phyloP scores from a whole-genome alignment of 2,329 filamentous ascomycete species.

The Pseudogymnoascus sp. region DNA sequence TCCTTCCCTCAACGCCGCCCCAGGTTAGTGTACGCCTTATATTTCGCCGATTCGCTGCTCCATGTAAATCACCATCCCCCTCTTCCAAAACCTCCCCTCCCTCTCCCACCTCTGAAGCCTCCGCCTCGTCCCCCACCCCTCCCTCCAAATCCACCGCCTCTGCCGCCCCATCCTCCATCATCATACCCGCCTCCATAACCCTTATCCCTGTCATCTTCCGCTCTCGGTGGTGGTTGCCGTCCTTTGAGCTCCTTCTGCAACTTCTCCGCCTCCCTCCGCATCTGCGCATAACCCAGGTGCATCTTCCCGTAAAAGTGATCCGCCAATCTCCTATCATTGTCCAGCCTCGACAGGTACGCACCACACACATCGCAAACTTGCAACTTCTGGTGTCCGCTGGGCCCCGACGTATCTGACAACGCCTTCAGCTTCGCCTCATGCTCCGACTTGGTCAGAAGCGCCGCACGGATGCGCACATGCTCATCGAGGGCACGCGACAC shows the following conservation, averaged over 20 bases:
- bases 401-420: constrained; percentile 83
- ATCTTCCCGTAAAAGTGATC: constrained; percentile 99
- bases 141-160: constrained; percentile 27
- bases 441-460: constrained; percentile 72
- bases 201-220: constrained; percentile 37
- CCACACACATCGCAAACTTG: constrained; percentile 98
- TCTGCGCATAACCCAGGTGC: constrained; percentile 96
- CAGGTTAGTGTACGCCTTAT: not conserved
- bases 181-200: constrained; percentile 48
- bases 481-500: constrained; percentile 80
- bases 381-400: constrained; percentile 91
- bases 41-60: constrained; percentile 4
- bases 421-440: constrained; percentile 83
- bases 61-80: constrained; percentile 15
- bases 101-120: constrained; percentile 18
- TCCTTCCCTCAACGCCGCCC: not conserved
- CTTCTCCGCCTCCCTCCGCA: constrained; percentile 87
- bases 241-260: constrained; percentile 81
- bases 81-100: constrained; percentile 17
- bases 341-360: constrained; percentile 82
- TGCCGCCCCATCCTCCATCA: constrained; percentile 33
- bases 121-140: constrained; percentile 32
- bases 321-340: constrained; percentile 87
- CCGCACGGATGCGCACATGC: constrained; percentile 74
- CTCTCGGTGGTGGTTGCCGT: constrained; percentile 49